Percentiles rank a stretch among this genome's conserved stretches.
Conservation (phyloP, 805 yeast genomes). For the Metschnikowia rubicola region DNA sequence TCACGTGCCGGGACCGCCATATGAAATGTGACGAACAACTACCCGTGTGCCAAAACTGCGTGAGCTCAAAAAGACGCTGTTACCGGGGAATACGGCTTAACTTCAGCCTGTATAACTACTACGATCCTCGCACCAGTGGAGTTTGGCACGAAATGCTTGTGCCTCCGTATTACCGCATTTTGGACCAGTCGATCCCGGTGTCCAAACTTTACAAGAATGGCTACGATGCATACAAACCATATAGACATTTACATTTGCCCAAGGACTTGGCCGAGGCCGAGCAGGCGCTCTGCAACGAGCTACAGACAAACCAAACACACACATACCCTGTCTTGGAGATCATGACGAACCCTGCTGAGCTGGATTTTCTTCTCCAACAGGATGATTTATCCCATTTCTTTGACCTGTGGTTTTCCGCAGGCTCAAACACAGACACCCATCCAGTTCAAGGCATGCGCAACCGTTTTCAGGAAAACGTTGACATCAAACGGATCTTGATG, state of each 20-base stretch:
- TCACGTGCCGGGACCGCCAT: conserved; percentile 62
- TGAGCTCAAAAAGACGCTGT: conserved; percentile 47
- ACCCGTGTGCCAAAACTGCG: conserved; percentile 58
- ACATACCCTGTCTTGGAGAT: background rate
- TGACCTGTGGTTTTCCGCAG: conserved; percentile 5
- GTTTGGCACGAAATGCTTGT: background rate
- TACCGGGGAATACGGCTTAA: conserved; percentile 45
- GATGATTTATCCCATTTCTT: conserved; percentile 4
- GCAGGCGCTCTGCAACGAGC: conserved; percentile 7
- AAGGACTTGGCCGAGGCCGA: conserved; percentile 35
- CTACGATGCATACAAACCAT: conserved; percentile 27
- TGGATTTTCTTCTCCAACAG: background rate
- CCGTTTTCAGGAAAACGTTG: conserved; percentile 20
- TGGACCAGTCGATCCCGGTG: conserved; percentile 44
- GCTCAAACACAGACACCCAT: background rate
- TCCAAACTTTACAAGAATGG: conserved; percentile 40
- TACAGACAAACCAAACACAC: conserved; percentile 1
- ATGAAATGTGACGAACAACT: conserved; percentile 65
- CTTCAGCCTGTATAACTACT: conserved; percentile 41
- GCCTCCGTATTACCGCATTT: conserved; percentile 16
- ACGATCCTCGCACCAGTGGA: conserved; percentile 23
- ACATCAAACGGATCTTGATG: conserved; percentile 25
- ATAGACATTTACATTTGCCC: conserved; percentile 27
- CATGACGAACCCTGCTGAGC: background rate
- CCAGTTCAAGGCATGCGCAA: conserved; percentile 12